Evolutionary conservation across 179 eudicot species (phyloP), one percentile per base, ranked within the genome.

Genomic region (Beta corolliflora): DNA sequence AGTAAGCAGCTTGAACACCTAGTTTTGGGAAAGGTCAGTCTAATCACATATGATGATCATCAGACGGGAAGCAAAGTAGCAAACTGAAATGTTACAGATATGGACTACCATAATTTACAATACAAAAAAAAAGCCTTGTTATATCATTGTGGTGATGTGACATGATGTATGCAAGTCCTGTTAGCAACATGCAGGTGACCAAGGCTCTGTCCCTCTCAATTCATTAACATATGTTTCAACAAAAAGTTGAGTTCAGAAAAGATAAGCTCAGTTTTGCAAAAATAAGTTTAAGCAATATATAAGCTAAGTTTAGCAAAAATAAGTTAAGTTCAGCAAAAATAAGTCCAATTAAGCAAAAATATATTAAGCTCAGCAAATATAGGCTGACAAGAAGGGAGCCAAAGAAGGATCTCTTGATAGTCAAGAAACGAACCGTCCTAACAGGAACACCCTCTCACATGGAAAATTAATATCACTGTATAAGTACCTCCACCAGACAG

Each of bases 1-100:
- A 94, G 86, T 95, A 95, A 78, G 98, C 94, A 71, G 99, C 94
- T 89, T 95, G 99, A 83, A 95, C 98, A 83, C 99, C 99, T 95
- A 77, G 29, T 83, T 84, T 54, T 56, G 29, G 18, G 16, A 75
- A 3, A 4, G 31, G 77, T 54, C 36, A 70, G 73, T 19, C 67
- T 69, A 54, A 45, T 29, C 70, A 68, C n/a, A 5, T 16, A 75
- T 29, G 21, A n/a, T 44, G 15, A 29, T 55, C 21, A 25, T 46
- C n/a, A 13, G 50, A 14, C 31, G 19, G 55, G 58, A 48, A 23
- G 71, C 73, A 41, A 48, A 29, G 36, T 5, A 63, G 36, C 67
- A 63, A 31, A 36, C 10, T 67, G n/a, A 29, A 29, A 31, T 19
- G 3, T 31, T 8, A 41, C 0, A 19, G 52, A 16, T 11, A 36